Percentiles rank a stretch among this genome's conserved stretches.
Conservation (phyloP, 768 basidiomycete genomes). For the Termitomyces sp. region DNA sequence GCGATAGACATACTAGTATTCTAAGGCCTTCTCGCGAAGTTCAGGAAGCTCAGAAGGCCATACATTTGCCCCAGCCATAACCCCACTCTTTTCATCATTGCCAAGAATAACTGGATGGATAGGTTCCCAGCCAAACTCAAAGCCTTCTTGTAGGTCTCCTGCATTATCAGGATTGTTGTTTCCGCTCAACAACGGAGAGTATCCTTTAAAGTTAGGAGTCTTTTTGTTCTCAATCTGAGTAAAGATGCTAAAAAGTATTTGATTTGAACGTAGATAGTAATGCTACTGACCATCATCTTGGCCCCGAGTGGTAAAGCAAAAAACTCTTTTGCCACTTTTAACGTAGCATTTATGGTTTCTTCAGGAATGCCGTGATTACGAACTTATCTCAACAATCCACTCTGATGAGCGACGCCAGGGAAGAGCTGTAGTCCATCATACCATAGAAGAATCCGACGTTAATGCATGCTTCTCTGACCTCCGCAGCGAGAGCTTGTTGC, state of each 20-base stretch:
- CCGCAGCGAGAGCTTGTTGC: conserved; percentile 41
- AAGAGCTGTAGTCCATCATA: conserved; percentile 18
- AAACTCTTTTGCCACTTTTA: conserved; percentile 51
- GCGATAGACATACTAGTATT: conserved; percentile 54
- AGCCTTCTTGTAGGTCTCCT: conserved; percentile 92
- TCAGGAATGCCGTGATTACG: conserved; percentile 72
- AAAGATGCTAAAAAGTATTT: neutral
- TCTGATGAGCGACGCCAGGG: neutral
- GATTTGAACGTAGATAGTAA: neutral
- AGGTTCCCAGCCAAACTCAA: conserved; percentile 76
- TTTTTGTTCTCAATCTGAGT: conserved; percentile 62
- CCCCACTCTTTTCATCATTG: conserved; percentile 34
- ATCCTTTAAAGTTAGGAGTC: conserved; percentile 71
- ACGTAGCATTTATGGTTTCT: conserved; percentile 34
- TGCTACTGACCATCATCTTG: conserved; percentile 56
- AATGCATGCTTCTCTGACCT: conserved; percentile 72
- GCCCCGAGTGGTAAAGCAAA: conserved; percentile 56
- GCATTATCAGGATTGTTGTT: conserved; percentile 71
- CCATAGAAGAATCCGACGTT: conserved; percentile 85
- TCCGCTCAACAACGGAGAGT: conserved; percentile 60
- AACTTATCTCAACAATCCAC: conserved; percentile 34
- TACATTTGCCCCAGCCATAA: conserved; percentile 67
- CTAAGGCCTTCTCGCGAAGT: conserved; percentile 53
- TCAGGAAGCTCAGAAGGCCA: conserved; percentile 66
- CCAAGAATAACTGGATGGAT: conserved; percentile 23